Conservation (phyloP, 1,284 basidiomycete genomes). For the Rhodofomes roseus region DNA sequence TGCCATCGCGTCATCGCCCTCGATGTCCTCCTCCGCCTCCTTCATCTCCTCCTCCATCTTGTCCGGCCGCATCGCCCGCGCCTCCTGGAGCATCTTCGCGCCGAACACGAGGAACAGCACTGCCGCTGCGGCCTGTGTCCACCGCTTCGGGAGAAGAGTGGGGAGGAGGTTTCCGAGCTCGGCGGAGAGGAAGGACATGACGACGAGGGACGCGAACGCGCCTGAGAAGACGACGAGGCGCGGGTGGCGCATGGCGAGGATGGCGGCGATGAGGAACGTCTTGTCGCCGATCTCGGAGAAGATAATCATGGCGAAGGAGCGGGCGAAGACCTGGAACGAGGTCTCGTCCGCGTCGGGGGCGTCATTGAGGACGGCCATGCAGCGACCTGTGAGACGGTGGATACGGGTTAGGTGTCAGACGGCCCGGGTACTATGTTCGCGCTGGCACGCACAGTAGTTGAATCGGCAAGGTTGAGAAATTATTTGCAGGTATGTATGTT, state of each 20-base stretch:
- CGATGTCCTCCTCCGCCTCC: conserved; percentile 88
- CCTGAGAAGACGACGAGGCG: conserved; percentile 85
- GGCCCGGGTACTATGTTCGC: background rate
- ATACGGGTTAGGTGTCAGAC: background rate
- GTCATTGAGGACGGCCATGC: conserved; percentile 23
- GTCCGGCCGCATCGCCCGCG: conserved; percentile 71
- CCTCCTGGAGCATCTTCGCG: conserved; percentile 81
- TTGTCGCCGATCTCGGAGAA: conserved; percentile 96
- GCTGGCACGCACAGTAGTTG: background rate
- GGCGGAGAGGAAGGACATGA: conserved; percentile 93
- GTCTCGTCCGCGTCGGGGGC: conserved; percentile 30
- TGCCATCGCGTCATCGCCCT: conserved; percentile 56
- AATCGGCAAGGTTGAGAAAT: background rate
- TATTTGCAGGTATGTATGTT: background rate
- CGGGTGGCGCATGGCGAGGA: conserved; percentile 94
- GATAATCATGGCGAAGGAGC: conserved; percentile 86
- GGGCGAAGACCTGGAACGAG: conserved; percentile 53
- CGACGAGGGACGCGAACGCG: conserved; percentile 81
- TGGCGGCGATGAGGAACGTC: conserved; percentile 96
- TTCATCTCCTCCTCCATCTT: conserved; percentile 91
- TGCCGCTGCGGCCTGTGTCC: conserved; percentile 79
- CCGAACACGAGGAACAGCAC: conserved; percentile 87
- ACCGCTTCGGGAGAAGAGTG: conserved; percentile 74
- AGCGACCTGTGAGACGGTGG: conserved; percentile 3
- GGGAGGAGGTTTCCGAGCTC: conserved; percentile 85